Evolutionary conservation across 2,329 filamentous ascomycete genomes (phyloP), one percentile per base, ranked within the genome.

Genomic region (Incumbomyces lentus): DNA sequence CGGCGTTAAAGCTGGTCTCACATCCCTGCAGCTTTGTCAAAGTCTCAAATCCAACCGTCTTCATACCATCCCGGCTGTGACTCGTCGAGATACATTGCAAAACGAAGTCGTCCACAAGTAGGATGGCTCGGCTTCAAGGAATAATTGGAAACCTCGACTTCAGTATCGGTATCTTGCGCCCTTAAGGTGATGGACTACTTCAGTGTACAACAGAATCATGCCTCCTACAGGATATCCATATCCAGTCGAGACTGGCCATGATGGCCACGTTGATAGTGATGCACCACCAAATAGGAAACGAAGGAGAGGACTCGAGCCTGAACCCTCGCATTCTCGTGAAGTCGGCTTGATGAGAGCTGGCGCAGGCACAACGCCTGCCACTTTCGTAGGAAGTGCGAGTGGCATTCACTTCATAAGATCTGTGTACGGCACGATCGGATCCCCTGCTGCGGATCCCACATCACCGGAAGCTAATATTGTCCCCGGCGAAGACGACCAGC

Each of bases 331-430:
- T 33, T 51, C 61, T 16, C 64, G 64, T 14, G 68, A 72, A 48
- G 64, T 72, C 22, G 71, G 71, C 8, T 58, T 75, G 46, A 77
- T 78, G 73, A 67, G 74, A 48, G 69, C 72, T 51, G 62, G 67
- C 22, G 66, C 64, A 13, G 66, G 66, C 22, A 64, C 68, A 26
- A 70, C 67, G 17, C 68, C 68, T 2, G 69, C 73, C 12, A 73
- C 70, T 0, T 79, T 79, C 46, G 68, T 78, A 3, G 75, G 75
- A 3, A 77, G 74, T 42, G 71, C 72, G 13, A 77, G 74, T 49
- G 75, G 75, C 1, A 77, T 78, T n/a, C 69, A 76, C 54, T 78
- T 78, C 53, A 73, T 78, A 30, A 68, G 73, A 5, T 70, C 71
- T 16, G 75, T 78, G 1, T 75, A 76, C 35, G 60, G 69, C 29